Percentiles rank a stretch among this genome's conserved stretches.
Evolutionary conservation across 768 basidiomycete genomes (phyloP).

Genomic region (Cubamyces lactineus): DNA sequence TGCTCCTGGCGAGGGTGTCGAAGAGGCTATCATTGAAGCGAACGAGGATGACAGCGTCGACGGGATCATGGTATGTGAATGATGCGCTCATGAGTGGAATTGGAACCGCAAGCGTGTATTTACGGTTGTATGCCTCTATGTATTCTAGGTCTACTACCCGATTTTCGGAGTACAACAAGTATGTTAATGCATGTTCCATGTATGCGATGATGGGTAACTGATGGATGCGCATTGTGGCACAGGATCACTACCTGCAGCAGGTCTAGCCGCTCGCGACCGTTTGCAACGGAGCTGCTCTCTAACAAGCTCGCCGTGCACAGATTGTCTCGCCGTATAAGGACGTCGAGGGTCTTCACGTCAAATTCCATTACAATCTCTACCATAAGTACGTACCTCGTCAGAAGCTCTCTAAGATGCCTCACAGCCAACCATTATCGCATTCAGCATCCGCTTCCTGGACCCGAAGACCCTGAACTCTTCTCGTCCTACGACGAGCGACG

Average conservation of each 20-base stretch:
- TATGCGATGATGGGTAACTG: not conserved
- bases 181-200: constrained; percentile 32
- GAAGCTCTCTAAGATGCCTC: not conserved
- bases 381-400: constrained; percentile 69
- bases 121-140: constrained; percentile 2
- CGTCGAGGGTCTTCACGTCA: constrained; percentile 96
- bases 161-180: constrained; percentile 92
- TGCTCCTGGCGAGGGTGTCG: constrained; percentile 85
- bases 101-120: not conserved
- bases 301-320: constrained; percentile 39
- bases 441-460: constrained; percentile 89
- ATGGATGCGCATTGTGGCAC: not conserved
- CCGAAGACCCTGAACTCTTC: constrained; percentile 68
- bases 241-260: constrained; percentile 98
- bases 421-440: not conserved
- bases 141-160: constrained; percentile 85
- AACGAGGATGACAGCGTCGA: constrained; percentile 85
- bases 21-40: constrained; percentile 94
- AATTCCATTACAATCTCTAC: constrained; percentile 93
- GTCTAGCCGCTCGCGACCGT: constrained; percentile 39
- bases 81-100: not conserved
- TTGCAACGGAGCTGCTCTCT: not conserved
- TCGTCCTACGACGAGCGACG: constrained; percentile 36
- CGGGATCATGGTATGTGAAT: constrained; percentile 85
- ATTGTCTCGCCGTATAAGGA: constrained; percentile 96